A percentile compares a stretch with the other conserved stretches of the same genome.
phyloP scores from a whole-genome alignment of 495 filamentous ascomycete species.

The Xylaria curta region DNA sequence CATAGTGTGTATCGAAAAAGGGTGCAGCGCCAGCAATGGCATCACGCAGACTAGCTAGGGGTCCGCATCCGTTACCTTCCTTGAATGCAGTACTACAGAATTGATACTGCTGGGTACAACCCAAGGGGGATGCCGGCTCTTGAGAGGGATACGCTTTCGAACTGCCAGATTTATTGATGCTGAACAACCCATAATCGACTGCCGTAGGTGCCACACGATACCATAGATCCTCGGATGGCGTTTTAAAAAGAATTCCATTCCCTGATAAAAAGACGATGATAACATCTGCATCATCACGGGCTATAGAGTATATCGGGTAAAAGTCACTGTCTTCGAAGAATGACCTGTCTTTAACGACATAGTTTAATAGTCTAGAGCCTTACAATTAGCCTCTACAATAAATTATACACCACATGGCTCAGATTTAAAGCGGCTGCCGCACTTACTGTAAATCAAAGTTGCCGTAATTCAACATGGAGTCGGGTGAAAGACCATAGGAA shows the following conservation, averaged over 20 bases:
- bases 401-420: no score
- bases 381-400: no score
- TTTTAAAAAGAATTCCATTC: not conserved
- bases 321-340: not conserved
- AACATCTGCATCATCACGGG: not conserved
- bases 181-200: not conserved
- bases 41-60: not conserved
- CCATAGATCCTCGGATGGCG: not conserved
- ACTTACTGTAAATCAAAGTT: no score
- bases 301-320: not conserved
- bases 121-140: not conserved
- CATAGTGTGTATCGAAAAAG: not conserved
- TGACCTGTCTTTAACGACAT: no score
- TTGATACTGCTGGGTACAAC: not conserved
- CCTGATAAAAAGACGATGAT: not conserved
- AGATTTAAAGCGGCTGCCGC: no score
- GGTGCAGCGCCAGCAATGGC: not conserved
- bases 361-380: no score
- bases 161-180: not conserved
- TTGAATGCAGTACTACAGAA: not conserved
- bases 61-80: not conserved
- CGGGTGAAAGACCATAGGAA: no score
- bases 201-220: not conserved
- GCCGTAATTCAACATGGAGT: no score
- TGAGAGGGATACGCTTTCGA: not conserved